A percentile compares a stretch with the other conserved stretches of the same genome.
Conservation (phyloP, 2,329 filamentous ascomycete species). For the Fonsecaea nubica region DNA sequence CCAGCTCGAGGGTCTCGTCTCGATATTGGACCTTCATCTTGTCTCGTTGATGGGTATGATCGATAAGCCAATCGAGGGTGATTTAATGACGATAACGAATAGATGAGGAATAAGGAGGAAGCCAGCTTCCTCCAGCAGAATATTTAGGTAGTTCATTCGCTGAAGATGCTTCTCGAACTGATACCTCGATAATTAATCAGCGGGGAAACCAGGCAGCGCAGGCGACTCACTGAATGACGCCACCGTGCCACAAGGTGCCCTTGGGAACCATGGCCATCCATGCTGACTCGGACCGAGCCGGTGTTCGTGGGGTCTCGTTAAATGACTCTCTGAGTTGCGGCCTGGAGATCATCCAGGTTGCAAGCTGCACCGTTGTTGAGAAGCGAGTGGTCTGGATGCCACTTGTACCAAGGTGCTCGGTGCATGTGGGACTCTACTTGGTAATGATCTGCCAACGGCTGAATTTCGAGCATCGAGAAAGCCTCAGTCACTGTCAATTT, state of each 20-base stretch:
- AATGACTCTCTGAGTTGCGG: not conserved
- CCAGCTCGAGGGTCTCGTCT: constrained; percentile 57
- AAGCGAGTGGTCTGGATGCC: not conserved
- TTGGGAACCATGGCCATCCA: not conserved
- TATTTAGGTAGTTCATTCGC: not conserved
- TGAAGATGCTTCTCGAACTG: constrained; percentile 13
- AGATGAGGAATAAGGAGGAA: not conserved
- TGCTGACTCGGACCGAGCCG: constrained; percentile 5
- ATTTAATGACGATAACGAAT: not conserved
- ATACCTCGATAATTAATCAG: constrained; percentile 20
- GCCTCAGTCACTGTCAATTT: not conserved
- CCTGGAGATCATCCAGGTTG: not conserved
- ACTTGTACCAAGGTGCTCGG: too few relatives aligned
- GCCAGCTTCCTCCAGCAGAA: not conserved
- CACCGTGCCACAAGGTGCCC: not conserved
- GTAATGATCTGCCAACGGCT: not conserved
- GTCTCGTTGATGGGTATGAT: not conserved
- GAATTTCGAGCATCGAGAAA: not conserved
- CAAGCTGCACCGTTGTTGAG: not conserved
- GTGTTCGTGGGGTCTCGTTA: not conserved
- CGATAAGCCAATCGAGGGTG: not conserved
- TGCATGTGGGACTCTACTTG: not conserved
- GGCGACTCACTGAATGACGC: constrained; percentile 16
- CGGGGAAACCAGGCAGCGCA: not conserved
- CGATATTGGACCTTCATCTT: constrained; percentile 62